A percentile compares a stretch with the other conserved stretches of the same genome.
These are phyloP conservation scores for Apiospora phragmitis DNA, from an alignment of 2,329 filamentous ascomycete species.

Conservation along the genomic window DNA sequence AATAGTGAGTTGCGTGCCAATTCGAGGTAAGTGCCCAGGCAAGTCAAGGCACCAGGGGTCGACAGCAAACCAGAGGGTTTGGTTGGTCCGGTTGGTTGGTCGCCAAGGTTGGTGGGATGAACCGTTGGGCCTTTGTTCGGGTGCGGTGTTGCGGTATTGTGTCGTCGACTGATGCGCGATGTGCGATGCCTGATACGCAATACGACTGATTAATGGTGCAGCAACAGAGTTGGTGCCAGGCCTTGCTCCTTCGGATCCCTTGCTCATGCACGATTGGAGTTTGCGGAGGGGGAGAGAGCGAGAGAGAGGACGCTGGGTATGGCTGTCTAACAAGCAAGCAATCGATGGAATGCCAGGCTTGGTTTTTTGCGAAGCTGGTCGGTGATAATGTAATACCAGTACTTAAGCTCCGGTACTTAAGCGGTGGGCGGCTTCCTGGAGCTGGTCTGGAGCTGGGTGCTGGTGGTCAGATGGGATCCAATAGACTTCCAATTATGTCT, in stretches of 20 bases:
- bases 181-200: no score
- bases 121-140: slow-evolving; percentile 2
- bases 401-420: neutral
- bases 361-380: neutral
- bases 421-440: neutral
- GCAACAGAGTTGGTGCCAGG: neutral
- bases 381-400: neutral
- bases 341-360: neutral
- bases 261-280: neutral
- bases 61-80: neutral
- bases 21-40: neutral
- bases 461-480: slow-evolving; percentile 1
- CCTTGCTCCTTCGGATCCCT: neutral
- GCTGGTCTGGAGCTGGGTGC: neutral
- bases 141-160: neutral
- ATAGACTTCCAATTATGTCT: slow-evolving; percentile 5
- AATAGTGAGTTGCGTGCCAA: neutral
- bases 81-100: neutral
- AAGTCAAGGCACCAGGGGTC: neutral
- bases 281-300: neutral
- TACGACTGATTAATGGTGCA: neutral
- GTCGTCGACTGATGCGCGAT: neutral
- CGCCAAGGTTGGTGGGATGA: slow-evolving; percentile 2
- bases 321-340: neutral
- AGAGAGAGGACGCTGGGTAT: neutral